These are phyloP conservation scores for Podila horticola DNA, from an alignment of 192 early-diverging fungal genomes.

Conservation along the genomic window DNA sequence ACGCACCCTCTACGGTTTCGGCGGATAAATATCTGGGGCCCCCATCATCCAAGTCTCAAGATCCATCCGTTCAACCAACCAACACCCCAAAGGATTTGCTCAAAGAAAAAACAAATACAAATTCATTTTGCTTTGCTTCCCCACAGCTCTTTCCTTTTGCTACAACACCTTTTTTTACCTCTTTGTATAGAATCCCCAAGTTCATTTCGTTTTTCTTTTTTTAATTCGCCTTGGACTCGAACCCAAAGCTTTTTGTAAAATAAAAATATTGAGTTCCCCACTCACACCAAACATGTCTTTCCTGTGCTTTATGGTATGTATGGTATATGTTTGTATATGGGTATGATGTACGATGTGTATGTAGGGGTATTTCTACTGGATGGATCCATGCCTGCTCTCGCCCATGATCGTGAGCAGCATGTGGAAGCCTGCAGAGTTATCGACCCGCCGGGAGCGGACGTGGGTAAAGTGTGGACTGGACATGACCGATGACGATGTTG, in stretches of 20 bases:
- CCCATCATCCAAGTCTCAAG: not conserved
- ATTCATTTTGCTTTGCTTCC: not conserved
- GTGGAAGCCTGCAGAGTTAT: too few species aligned
- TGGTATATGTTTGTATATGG: too few species aligned
- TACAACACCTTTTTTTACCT: not conserved
- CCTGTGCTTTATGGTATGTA: too few species aligned
- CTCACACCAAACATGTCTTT: not conserved
- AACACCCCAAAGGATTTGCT: not conserved
- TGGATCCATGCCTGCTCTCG: too few species aligned
- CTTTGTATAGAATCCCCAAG: conserved; percentile 5
- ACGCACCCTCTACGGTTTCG: conserved; percentile 85
- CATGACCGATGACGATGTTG: too few species aligned
- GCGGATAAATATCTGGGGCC: conserved; percentile 52
- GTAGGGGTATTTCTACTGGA: too few species aligned
- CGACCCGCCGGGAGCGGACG: too few species aligned
- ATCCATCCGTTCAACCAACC: not conserved
- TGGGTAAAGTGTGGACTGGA: too few species aligned
- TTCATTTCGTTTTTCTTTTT: not conserved
- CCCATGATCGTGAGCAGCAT: too few species aligned
- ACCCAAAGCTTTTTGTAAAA: not conserved
- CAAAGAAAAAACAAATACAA: not conserved
- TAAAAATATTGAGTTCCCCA: not conserved
- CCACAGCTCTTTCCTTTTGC: not conserved
- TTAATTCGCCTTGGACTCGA: not conserved
- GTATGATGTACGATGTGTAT: too few species aligned